phyloP scores from a whole-genome alignment of 2,329 filamentous ascomycete genomes.

The Microcyclospora tardicrescens region DNA sequence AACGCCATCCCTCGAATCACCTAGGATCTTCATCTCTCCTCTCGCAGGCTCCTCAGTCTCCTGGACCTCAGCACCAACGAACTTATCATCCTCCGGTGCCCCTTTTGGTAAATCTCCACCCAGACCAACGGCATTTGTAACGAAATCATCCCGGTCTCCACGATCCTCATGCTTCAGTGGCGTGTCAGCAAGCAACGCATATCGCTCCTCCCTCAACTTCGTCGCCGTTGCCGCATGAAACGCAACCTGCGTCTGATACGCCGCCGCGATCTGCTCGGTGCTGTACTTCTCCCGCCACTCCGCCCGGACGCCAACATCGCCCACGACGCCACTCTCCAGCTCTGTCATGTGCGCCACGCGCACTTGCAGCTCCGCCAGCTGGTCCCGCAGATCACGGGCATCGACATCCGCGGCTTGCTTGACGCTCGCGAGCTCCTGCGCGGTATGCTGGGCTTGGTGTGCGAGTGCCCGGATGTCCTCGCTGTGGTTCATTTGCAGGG shows the following conservation, averaged over 20 bases:
- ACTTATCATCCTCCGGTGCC: neutral
- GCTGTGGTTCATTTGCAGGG: conserved; percentile 4
- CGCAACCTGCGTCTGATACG: conserved; percentile 2
- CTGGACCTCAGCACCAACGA: neutral
- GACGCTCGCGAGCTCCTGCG: conserved; percentile 3
- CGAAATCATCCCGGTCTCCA: neutral
- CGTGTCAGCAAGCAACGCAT: neutral
- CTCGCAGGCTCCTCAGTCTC: neutral
- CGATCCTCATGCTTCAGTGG: neutral
- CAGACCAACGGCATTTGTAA: conserved; percentile 5
- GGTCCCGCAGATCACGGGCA: conserved; percentile 4
- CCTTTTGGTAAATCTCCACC: no score
- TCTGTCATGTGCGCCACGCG: neutral
- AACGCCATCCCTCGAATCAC: neutral
- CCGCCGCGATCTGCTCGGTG: conserved; percentile 2
- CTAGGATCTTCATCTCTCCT: neutral
- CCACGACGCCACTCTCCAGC: neutral
- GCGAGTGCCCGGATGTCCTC: conserved; percentile 5
- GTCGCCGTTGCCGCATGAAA: conserved; percentile 1
- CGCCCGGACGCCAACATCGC: conserved; percentile 1
- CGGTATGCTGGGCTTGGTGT: conserved; percentile 1
- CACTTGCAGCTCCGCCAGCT: conserved; percentile 5
- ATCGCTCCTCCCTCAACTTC: conserved; percentile 2
- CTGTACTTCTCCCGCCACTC: conserved; percentile 2
- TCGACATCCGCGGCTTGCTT: conserved; percentile 4